These are phyloP conservation scores for Candida endomychidarum DNA, from an alignment of 805 yeast species.

Conservation along the genomic window DNA sequence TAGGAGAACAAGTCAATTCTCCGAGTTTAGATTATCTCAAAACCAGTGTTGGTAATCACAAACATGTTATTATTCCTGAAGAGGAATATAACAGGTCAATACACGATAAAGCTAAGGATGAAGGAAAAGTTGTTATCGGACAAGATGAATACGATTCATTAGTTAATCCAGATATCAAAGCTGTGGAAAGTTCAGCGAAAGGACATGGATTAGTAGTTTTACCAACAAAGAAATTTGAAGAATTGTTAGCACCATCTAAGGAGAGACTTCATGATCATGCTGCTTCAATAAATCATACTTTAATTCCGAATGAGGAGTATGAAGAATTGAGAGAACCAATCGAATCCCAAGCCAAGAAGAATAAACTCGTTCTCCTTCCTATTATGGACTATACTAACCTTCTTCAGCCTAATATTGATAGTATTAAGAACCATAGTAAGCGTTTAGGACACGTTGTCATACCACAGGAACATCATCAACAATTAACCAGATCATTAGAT, in stretches of 20 bases:
- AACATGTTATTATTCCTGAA: conserved; percentile 1
- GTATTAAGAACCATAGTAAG: conserved; percentile 25
- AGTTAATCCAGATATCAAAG: background rate
- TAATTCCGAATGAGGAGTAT: conserved; percentile 17
- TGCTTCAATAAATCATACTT: conserved; percentile 13
- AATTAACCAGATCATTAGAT: conserved; percentile 23
- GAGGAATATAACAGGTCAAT: conserved; percentile 6
- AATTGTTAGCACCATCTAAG: conserved; percentile 10
- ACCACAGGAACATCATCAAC: conserved; percentile 11
- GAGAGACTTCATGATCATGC: conserved; percentile 19
- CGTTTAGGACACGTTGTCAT: conserved; percentile 10
- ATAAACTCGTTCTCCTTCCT: conserved; percentile 22
- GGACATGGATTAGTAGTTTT: background rate
- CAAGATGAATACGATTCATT: conserved; percentile 14
- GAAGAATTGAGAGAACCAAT: conserved; percentile 7
- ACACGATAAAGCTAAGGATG: conserved; percentile 11
- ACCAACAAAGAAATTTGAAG: conserved; percentile 8
- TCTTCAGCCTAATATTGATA: conserved; percentile 27
- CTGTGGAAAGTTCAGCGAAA: background rate
- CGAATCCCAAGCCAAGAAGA: conserved; percentile 23
- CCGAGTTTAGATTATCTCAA: conserved; percentile 32
- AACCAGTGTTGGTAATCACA: conserved; percentile 18
- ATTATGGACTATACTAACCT: conserved; percentile 28
- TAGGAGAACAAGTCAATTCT: conserved; percentile 1
- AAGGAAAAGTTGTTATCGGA: conserved; percentile 2